Evolutionary conservation across 768 basidiomycete species (phyloP), one percentile per base, ranked within the genome.

Genomic region (Boletellus emodensis): DNA sequence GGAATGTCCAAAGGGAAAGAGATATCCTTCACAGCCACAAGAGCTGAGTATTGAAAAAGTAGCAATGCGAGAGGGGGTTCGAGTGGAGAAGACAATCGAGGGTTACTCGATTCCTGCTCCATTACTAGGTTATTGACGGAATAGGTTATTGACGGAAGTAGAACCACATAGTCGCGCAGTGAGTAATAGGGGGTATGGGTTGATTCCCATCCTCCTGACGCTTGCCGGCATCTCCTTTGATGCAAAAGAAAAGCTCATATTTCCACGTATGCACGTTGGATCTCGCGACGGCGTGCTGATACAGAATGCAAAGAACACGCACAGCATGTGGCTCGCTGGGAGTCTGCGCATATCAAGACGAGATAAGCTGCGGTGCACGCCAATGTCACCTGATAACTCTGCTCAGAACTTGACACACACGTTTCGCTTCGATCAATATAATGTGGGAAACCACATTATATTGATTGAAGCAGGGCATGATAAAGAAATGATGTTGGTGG

Each of bases 31-130:
- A 76, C 69, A 9, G 80, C 72, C 28, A 66, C 61, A 28, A 88
- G 73, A 18, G 79, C 69, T 22, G 78, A 77, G 60, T 82, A 87
- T 46, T 66, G 71, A 22, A 72, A 73, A 44, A 85, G 62, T 26
- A 87, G 53, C 15, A 66, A 53, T 52, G 80, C 76, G 67, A 75
- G 45, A 1, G 44, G 26, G 12, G 37, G 20, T n/a, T 62, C 40
- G 11, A 32, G 12, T 35, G 26, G n/a, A 36, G 24, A 39, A 36
- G 22, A 34, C 14, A 17, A 26, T 20, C 14, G 18, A 13, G 13
- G 13, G 40, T 40, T 20, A 20, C 26, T 30, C 38, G 14, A 33
- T 34, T 34, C 35, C 34, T 35, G 47, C 22, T 24, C 14, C 38
- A 44, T 44, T 22, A 6, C 24, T 6, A 24, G 24, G 6, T 24